These are phyloP conservation scores for Penicillium sp. DNA, from an alignment of 2,329 filamentous ascomycete species.

Conservation along the genomic window DNA sequence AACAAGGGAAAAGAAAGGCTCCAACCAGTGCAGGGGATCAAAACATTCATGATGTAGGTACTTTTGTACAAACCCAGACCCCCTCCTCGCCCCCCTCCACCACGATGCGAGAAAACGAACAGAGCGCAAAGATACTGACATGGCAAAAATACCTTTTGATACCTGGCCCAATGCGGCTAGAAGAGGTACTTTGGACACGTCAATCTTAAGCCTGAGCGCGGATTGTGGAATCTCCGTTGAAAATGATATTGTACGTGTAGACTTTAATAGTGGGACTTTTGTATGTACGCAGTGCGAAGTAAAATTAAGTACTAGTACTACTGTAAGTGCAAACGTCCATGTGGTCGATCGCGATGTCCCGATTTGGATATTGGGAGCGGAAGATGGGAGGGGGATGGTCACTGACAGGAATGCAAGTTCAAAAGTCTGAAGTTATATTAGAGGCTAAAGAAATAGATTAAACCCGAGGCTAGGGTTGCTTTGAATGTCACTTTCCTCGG, in stretches of 20 bases:
- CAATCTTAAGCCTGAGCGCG: not conserved
- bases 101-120: not conserved
- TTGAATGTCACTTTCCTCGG: too few relatives aligned
- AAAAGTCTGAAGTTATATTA: too few relatives aligned
- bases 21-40: not conserved
- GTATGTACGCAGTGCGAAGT: not conserved
- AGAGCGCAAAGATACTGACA: slow-evolving; percentile 2
- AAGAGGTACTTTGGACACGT: slow-evolving; percentile 3
- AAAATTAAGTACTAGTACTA: too few relatives aligned
- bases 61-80: not conserved
- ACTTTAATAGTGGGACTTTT: not conserved
- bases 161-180: not conserved
- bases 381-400: not conserved
- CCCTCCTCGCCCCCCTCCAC: not conserved
- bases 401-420: too few relatives aligned
- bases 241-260: not conserved
- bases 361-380: not conserved
- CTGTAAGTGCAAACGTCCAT: not conserved
- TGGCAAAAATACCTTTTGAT: not conserved
- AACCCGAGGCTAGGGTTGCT: too few relatives aligned
- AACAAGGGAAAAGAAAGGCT: not conserved
- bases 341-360: not conserved
- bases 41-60: not conserved
- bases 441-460: too few relatives aligned
- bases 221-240: not conserved